Evolutionary conservation across 2,329 filamentous ascomycete genomes (phyloP).

Genomic region (Coniochaeta sp.): DNA sequence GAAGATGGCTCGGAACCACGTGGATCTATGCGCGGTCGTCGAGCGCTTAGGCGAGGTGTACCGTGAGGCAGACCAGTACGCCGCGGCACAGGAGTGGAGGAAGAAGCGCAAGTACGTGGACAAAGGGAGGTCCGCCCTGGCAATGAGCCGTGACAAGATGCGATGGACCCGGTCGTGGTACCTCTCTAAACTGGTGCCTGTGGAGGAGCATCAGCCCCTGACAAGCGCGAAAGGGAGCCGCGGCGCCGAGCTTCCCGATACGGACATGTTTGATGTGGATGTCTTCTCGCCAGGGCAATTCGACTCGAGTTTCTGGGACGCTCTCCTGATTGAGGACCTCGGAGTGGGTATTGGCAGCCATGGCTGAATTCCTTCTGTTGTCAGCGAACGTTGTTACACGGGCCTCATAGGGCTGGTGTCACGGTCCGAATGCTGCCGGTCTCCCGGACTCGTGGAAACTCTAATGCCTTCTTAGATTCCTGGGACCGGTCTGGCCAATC

Average conservation of each 20-base stretch:
- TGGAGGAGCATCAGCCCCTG: background rate
- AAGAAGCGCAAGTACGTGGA: constrained; percentile 15
- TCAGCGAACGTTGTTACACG: background rate
- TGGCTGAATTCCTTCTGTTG: background rate
- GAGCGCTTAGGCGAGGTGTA: constrained; percentile 21
- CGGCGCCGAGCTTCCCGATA: background rate
- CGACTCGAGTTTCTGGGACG: background rate
- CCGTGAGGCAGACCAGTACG: constrained; percentile 22
- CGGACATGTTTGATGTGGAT: background rate
- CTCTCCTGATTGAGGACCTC: background rate
- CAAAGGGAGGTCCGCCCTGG: constrained; percentile 22
- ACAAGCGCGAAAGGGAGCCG: background rate
- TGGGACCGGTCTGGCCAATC: background rate
- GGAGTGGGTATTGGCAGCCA: background rate
- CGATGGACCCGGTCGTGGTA: constrained; percentile 35
- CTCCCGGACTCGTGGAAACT: background rate
- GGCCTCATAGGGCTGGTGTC: background rate
- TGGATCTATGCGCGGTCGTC: constrained; percentile 24
- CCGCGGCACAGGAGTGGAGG: constrained; percentile 14
- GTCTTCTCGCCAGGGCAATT: background rate
- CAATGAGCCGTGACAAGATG: constrained; percentile 26
- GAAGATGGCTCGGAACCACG: constrained; percentile 20
- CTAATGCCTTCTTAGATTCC: background rate
- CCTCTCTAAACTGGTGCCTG: constrained; percentile 6
- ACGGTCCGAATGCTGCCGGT: background rate